Evolutionary conservation across 192 early-diverging fungal species (phyloP).

Genomic region (Backusella tarrabulga): DNA sequence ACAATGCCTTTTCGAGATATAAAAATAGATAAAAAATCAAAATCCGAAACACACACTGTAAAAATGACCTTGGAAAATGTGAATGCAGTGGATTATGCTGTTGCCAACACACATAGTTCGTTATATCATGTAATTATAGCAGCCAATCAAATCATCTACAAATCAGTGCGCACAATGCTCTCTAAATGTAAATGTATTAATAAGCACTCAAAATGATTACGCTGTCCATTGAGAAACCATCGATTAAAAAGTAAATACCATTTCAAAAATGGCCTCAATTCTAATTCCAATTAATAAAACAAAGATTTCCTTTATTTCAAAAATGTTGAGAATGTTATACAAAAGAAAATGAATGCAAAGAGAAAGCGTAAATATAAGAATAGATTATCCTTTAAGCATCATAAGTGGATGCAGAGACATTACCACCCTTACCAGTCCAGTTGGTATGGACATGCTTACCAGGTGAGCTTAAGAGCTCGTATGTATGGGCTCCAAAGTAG

Average conservation of each 20-base stretch:
- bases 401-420: conserved; percentile 56
- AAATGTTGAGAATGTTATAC: not conserved
- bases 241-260: not conserved
- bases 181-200: no score
- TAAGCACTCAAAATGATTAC: no score
- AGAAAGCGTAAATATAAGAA: not conserved
- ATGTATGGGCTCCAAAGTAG: conserved; percentile 99
- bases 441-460: conserved; percentile 80
- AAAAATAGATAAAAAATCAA: not conserved
- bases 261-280: not conserved
- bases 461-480: conserved; percentile 76
- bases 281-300: not conserved
- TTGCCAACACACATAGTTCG: no score
- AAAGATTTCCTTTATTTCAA: not conserved
- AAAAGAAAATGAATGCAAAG: not conserved
- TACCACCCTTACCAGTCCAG: conserved; percentile 95
- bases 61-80: no score
- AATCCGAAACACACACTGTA: not conserved
- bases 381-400: conserved; percentile 42
- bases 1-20: not conserved
- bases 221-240: not conserved
- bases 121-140: no score
- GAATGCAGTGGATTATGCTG: no score
- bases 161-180: no score
- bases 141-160: no score